Base-by-base conservation (phyloP, 2,329 filamentous ascomycete species). In the Talaromyces rugulosus region DNA sequence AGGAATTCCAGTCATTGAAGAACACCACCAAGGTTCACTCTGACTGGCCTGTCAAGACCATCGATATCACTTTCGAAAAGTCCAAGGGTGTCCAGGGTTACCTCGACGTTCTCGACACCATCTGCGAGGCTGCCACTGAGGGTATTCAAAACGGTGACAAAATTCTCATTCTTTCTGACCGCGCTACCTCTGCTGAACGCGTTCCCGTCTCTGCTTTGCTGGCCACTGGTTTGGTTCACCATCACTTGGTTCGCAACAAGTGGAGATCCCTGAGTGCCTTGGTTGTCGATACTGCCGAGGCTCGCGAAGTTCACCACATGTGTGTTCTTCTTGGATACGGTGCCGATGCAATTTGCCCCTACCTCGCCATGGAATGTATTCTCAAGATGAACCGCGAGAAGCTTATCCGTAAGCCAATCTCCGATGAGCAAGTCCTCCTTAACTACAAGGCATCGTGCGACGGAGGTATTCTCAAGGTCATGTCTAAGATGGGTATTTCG, bases 401-500 rank as follows among this genome's bases (percentile, higher is more conserved):
- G 58, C 82, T 97, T 65, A 96, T 97, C 76, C 89, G 92, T 76
- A 96, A 96, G 84, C 90, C 95, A 76, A 81, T 96, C 51, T 85
- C 84, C 23, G 86, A 95, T 62, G 89, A 96, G 64, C 85, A 88
- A 70, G 87, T 97, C 61, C 93, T 97, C 68, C 87, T 89, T 70
- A 98, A 98, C 81, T 98, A 97, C 84, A 96, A 96, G 81, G 91
- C 96, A 77, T 97, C 94, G 65, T 94, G 91, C 70, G 93, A 97
- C 69, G 94, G 94, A 72, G 94, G 94, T 80, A 96, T 98, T 66
- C 83, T 98, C 66, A 98, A 98, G 79, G 94, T 98, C 75, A 98
- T 98, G 94, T 95, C 90, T 77, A 98, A 98, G 83, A 98, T 98
- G 94, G 94, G 94, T 81, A 98, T 98, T 66, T 97, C 94, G 6